Conservation (phyloP, 176 grass and related monocot genomes). For the Oryza australiensis region DNA sequence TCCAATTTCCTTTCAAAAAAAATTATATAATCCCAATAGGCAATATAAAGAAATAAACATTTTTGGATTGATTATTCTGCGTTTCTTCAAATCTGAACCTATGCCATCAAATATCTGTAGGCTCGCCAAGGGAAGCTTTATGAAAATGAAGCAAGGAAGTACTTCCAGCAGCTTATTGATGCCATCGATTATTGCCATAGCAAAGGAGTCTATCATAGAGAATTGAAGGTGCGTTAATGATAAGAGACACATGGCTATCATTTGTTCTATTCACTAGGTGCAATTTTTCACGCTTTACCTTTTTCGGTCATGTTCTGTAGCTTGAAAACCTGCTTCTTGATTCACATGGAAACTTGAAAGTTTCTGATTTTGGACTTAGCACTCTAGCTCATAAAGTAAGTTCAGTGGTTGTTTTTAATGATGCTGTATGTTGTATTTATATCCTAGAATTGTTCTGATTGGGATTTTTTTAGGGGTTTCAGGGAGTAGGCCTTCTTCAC, state of each 20-base stretch:
- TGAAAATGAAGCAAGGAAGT: constrained; percentile 74
- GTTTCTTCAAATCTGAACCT: neutral
- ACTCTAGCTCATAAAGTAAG: constrained; percentile 78
- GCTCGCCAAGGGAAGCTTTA: constrained; percentile 68
- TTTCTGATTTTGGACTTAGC: constrained; percentile 96
- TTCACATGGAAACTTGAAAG: constrained; percentile 72
- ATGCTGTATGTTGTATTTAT: constrained; percentile 4
- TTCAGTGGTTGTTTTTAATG: constrained; percentile 28
- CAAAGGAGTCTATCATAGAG: too few species aligned
- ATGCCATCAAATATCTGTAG: constrained; percentile 48
- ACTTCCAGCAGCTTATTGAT: too few species aligned
- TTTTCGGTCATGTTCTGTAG: constrained; percentile 61
- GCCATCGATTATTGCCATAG: constrained; percentile 96
- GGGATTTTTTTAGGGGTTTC: constrained; percentile 13
- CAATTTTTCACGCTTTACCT: constrained; percentile 15
- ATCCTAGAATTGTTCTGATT: constrained; percentile 20
- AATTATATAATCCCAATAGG: too few species aligned
- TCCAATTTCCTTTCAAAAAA: too few species aligned
- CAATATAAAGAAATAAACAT: neutral
- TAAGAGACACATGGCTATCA: neutral
- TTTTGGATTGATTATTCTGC: neutral
- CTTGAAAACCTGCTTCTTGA: constrained; percentile 96
- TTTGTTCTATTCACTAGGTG: neutral
- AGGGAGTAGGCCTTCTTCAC: too few species aligned
- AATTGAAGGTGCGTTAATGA: constrained; percentile 70